phyloP scores from a whole-genome alignment of 1,284 basidiomycete genomes.

The Trichosporon inkin region DNA sequence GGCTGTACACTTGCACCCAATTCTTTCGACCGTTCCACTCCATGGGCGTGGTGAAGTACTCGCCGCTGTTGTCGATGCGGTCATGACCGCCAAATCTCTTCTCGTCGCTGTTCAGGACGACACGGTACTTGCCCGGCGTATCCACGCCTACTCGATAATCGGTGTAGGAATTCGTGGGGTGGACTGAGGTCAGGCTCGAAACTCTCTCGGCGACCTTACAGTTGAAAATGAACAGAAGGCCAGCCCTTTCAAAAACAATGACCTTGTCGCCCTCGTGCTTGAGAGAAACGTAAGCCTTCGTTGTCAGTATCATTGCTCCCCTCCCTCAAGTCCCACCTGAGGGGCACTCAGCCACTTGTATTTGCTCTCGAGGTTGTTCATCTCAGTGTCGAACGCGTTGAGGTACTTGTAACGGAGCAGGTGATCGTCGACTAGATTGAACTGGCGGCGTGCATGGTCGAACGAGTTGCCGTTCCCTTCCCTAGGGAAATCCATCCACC shows the following conservation, averaged over 20 bases:
- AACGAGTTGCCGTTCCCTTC: slow-evolving; percentile 92
- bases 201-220: slow-evolving; percentile 46
- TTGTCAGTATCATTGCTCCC: neutral
- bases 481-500: slow-evolving; percentile 97
- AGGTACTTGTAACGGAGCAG: slow-evolving; percentile 86
- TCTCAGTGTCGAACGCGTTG: slow-evolving; percentile 87
- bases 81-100: slow-evolving; percentile 83
- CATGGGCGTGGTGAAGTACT: slow-evolving; percentile 76
- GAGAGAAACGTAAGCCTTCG: slow-evolving; percentile 78
- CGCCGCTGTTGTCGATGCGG: slow-evolving; percentile 63
- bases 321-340: slow-evolving; percentile 56
- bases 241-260: slow-evolving; percentile 87
- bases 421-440: slow-evolving; percentile 85
- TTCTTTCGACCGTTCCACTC: slow-evolving; percentile 90
- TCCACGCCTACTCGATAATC: slow-evolving; percentile 93
- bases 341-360: slow-evolving; percentile 80
- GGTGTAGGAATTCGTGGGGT: slow-evolving; percentile 77
- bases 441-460: slow-evolving; percentile 91
- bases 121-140: slow-evolving; percentile 75
- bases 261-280: slow-evolving; percentile 91
- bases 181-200: slow-evolving; percentile 53
- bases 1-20: slow-evolving; percentile 80
- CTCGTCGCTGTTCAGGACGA: slow-evolving; percentile 80
- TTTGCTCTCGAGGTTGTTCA: slow-evolving; percentile 78
- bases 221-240: slow-evolving; percentile 92